Base-by-base conservation (phyloP, 179 eudicot species). In the Heliamphora pulchella region DNA sequence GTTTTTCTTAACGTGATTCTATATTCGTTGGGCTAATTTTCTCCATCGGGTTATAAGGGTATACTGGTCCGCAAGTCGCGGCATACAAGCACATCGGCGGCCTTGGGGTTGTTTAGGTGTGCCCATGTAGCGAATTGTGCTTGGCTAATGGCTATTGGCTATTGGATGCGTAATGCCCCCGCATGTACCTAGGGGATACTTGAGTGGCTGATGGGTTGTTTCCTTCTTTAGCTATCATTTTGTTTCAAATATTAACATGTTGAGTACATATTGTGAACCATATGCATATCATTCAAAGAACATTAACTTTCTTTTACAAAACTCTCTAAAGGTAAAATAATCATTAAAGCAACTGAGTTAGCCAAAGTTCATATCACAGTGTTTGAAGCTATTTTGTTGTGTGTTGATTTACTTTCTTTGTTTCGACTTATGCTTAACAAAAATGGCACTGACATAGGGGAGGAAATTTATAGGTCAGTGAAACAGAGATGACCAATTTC, bases 401-500 rank as follows among this genome's bases (percentile, higher is more conserved):
- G 43, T 54, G 10, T 68, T 54, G 75, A 68, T 68, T 14, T 68
- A 11, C 75, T 78, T 55, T 65, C 18, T 68, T 78, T 68, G 58
- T 55, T 69, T 22, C 44, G 20, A 43, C 22, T 67, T 53, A 18
- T 66, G 74, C 48, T 55, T 41, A 66, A 54, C 20, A 10, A 68
- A 5, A 18, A 17, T 78, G 55, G 43, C 8, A 15, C 41, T 67
- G 62, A 9, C 48, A 47, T 20, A 47, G 55, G 1, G 54, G 31
- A 11, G 6, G 43, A 46, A 69, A 70, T 82, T 67, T 81, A 76
- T 89, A 94, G 98, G 83, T 84, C 66, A 74, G 75, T 63, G 91
- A 91, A 81, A 89, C 91, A 54, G 91, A 89, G 77, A 83, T 82
- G 75, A 80, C 79, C 66, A 84, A 90, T 11, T 70, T 74, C 78